Evolutionary conservation across 1,284 basidiomycete genomes (phyloP), one percentile per base, ranked within the genome.

Genomic region (Malassezia obtusa): DNA sequence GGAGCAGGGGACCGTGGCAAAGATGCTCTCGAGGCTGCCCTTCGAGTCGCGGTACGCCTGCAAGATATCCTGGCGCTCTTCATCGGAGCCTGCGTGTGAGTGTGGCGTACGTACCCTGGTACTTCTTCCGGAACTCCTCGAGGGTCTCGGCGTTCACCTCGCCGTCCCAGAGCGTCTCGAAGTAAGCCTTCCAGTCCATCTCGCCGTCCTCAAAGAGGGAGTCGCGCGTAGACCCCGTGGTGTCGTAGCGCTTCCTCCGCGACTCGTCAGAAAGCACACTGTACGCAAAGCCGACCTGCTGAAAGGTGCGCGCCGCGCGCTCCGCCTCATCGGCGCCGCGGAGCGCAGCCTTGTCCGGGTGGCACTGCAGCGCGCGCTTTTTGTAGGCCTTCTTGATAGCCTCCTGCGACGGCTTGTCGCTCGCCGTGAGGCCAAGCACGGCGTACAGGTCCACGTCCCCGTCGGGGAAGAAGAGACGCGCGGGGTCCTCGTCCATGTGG

Each of bases 111-210:
- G n/a, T 36, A 36, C 38, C 57, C 49, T 68, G 65, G 39, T 73
- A 73, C 45, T 65, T 64, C 14, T 55, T 37, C 58, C 67, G 63
- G 45, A 70, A 70, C 10, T 65, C 62, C 19, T 65, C 63, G 5
- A 74, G 60, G 6, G 62, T 64, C 41, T 68, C 55, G 1, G 60
- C 59, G 19, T 45, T 62, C 6, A 74, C 70, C 41, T 71, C 67
- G 24, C 70, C 71, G 4, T 60, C 61, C 69, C 69, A 73, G 30
- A 73, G 59, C 52, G 60, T 59, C 44, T 65, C 64, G 56, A 74
- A 74, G 62, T 74, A 72, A n/a, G 69, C 67, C 51, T 71, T 62
- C 71, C 71, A 74, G 63, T 70, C 65, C n/a, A 71, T 62, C n/a
- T 63, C 58, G 11, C 51, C 63, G 31, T 68, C 67, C 4, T 59